Base-by-base conservation (phyloP, 1,139 yeast genomes). In the Hyphopichia buzzinii region DNA sequence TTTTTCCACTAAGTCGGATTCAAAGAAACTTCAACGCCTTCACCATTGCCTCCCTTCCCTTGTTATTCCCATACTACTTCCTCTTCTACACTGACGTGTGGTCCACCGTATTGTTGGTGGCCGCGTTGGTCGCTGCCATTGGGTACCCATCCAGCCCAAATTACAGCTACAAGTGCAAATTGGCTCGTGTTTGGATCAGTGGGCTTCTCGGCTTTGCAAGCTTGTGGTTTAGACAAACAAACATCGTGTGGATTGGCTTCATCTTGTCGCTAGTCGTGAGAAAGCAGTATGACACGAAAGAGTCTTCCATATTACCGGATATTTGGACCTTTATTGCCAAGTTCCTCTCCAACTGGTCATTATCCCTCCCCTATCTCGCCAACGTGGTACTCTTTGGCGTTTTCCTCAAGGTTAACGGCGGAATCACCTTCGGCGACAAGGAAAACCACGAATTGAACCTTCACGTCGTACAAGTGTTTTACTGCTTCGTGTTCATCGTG, bases 31-130 rank as follows among this genome's bases (percentile, higher is more conserved):
- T 70, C 46, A 72, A 78, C 72, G 57, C 72, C 0, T 55, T 74
- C 0, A 70, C 77, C 27, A 47, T 86, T 7, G 61, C 73, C 28
- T 55, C 79, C 11, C 78, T 81, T 48, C 97, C 99, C 1, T 64
- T 90, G 37, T 52, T 90, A 38, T 71, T 81, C 29, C 73, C 89
- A 8, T 92, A 81, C 57, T 81, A 84, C 48, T 79, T 81, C 33
- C 62, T 92, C 32, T 94, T 81, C 59, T 94, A 92, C 60, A 92
- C 99, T 0, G 98, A 92, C 57, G 82, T 89, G 2, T 89, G 97
- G 97, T 79, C 97, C 0, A 77, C 94, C 0, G 72, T 85, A 0
- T 62, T 87, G 30, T 74, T 90, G 7, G 46, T 86, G 2, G 52
- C 50, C 2, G 48, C 69, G 1, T 34, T 72, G 62, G 26, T 73